phyloP scores from a whole-genome alignment of 768 basidiomycete species.

The Lentinula raphanica region DNA sequence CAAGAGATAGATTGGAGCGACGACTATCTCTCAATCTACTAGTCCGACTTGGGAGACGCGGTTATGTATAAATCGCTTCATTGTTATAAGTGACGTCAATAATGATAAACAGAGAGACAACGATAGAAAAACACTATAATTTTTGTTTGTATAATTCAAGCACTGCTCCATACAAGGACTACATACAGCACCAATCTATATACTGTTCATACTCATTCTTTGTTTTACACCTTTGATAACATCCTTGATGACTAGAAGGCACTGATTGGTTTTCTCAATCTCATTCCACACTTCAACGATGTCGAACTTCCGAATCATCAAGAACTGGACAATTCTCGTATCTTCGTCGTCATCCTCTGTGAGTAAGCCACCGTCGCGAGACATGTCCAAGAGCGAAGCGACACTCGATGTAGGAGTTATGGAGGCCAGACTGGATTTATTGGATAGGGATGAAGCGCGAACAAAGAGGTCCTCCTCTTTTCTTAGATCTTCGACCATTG shows the following conservation, averaged over 20 bases:
- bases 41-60: too few relatives aligned
- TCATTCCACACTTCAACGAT: slow-evolving; percentile 57
- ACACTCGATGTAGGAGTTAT: slow-evolving; percentile 37
- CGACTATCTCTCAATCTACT: too few relatives aligned
- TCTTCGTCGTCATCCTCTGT: slow-evolving; percentile 62
- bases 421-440: slow-evolving; percentile 36
- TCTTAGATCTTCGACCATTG: slow-evolving; percentile 39
- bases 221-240: slow-evolving; percentile 54
- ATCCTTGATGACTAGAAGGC: slow-evolving; percentile 63
- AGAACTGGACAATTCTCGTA: slow-evolving; percentile 50
- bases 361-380: slow-evolving; percentile 44
- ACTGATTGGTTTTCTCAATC: slow-evolving; percentile 51
- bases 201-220: slow-evolving; percentile 26
- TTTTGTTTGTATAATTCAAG: background rate
- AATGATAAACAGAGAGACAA: slow-evolving; percentile 1
- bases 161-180: background rate
- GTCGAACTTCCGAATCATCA: slow-evolving; percentile 65
- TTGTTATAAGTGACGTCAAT: too few relatives aligned
- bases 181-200: background rate
- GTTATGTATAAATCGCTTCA: too few relatives aligned
- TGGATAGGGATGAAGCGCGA: slow-evolving; percentile 23
- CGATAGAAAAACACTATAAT: background rate
- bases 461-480: slow-evolving; percentile 18
- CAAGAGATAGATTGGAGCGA: too few relatives aligned
- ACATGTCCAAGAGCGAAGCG: too few relatives aligned